phyloP scores from a whole-genome alignment of 1,284 basidiomycete species.

The Boletus sp. region DNA sequence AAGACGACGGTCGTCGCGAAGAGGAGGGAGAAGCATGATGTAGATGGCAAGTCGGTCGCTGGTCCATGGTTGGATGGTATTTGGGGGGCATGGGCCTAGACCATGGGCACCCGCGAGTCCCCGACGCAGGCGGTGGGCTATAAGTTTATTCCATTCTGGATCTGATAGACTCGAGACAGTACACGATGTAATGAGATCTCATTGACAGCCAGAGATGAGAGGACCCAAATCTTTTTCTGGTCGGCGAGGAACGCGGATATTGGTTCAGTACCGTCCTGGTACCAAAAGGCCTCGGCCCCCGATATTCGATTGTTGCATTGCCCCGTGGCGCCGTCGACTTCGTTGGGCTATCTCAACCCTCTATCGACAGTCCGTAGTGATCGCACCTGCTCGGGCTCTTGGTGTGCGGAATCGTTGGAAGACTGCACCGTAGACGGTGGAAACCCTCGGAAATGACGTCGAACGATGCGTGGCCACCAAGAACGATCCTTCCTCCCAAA shows the following conservation, averaged over 20 bases:
- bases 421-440: neutral
- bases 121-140: neutral
- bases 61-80: neutral
- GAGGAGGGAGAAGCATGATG: neutral
- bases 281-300: neutral
- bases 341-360: slow-evolving; percentile 5
- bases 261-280: neutral
- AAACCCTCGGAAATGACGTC: slow-evolving; percentile 18
- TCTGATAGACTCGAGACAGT: neutral
- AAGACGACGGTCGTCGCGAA: neutral
- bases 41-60: neutral
- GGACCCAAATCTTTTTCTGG: neutral
- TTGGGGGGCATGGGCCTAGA: neutral
- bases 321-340: slow-evolving; percentile 14
- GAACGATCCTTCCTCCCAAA: too few relatives aligned
- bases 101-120: slow-evolving; percentile 1
- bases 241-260: slow-evolving; percentile 21
- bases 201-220: neutral
- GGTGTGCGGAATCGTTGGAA: neutral
- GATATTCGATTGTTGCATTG: neutral
- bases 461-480: too few relatives aligned
- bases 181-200: slow-evolving; percentile 9
- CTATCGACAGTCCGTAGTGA: slow-evolving; percentile 12
- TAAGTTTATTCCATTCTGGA: neutral
- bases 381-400: slow-evolving; percentile 7